Conservation (phyloP, 495 filamentous ascomycete species). For the Monascus purpureus region DNA sequence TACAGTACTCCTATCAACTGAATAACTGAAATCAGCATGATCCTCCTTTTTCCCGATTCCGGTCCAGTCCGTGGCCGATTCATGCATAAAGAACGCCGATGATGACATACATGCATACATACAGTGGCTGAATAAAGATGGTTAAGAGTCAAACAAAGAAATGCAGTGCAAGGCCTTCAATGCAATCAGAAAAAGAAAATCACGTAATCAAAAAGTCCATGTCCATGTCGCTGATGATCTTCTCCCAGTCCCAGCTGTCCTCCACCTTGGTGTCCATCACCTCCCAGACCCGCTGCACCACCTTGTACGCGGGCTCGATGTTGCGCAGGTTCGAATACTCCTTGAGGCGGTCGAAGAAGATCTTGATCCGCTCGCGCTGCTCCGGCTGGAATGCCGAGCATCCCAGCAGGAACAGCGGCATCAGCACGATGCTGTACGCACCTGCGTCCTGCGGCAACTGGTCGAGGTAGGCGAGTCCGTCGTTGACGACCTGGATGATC, state of each 20-base stretch:
- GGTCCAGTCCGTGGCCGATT: too few relatives aligned
- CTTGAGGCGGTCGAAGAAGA: conserved; percentile 54
- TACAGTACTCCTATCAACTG: too few relatives aligned
- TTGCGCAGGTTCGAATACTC: conserved; percentile 72
- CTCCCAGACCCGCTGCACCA: conserved; percentile 71
- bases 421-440: conserved; percentile 69
- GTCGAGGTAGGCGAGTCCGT: conserved; percentile 53
- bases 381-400: conserved; percentile 60
- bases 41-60: too few relatives aligned
- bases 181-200: too few relatives aligned
- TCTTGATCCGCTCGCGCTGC: conserved; percentile 56
- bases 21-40: too few relatives aligned
- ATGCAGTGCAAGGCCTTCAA: too few relatives aligned
- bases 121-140: too few relatives aligned
- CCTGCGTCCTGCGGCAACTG: conserved; percentile 46
- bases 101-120: too few relatives aligned
- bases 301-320: conserved; percentile 56
- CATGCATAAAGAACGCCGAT: too few relatives aligned
- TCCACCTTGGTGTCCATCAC: conserved; percentile 67
- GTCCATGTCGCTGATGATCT: conserved; percentile 58
- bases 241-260: conserved; percentile 82
- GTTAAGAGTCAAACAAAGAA: too few relatives aligned
- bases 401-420: conserved; percentile 79
- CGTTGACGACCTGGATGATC: conserved; percentile 62
- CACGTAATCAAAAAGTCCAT: conserved; percentile 73